These are phyloP conservation scores for Gorgonomyces haynaldii DNA, from an alignment of 192 early-diverging fungal genomes.

Conservation along the genomic window DNA sequence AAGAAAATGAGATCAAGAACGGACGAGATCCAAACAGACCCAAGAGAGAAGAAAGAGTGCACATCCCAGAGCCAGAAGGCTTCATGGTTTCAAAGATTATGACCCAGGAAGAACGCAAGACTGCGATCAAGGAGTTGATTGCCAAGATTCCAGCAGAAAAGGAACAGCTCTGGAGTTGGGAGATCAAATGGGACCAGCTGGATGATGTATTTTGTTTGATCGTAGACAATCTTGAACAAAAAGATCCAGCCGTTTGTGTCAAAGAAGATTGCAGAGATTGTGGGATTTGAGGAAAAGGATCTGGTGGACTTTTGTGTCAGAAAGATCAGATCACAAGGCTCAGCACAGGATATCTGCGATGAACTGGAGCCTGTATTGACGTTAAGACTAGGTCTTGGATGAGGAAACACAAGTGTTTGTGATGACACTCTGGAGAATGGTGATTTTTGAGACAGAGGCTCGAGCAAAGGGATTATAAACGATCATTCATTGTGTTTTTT, in stretches of 20 bases:
- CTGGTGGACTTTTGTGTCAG: conserved; percentile 69
- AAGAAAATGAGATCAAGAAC: conserved; percentile 22
- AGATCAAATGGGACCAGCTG: conserved; percentile 65
- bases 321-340: conserved; percentile 51
- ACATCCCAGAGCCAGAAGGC: conserved; percentile 25
- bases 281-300: conserved; percentile 70
- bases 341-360: conserved; percentile 53
- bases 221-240: conserved; percentile 38
- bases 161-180: conserved; percentile 58
- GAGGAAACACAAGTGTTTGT: conserved; percentile 83
- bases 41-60: conserved; percentile 35
- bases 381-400: conserved; percentile 55
- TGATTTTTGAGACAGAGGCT: conserved; percentile 76
- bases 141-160: conserved; percentile 56
- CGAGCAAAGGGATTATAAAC: conserved; percentile 8
- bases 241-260: conserved; percentile 65
- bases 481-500: conserved; percentile 20
- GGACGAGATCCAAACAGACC: conserved; percentile 34
- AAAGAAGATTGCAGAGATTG: conserved; percentile 67
- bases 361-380: conserved; percentile 58
- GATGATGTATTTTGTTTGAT: conserved; percentile 41
- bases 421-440: conserved; percentile 74
- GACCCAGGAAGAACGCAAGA: conserved; percentile 54
- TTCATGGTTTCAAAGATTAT: conserved; percentile 42
- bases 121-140: conserved; percentile 55